Percentiles rank a stretch among this genome's conserved stretches.
Conservation (phyloP, 371 early-diverging fungal species). For the Lichtheimia corymbifera region DNA sequence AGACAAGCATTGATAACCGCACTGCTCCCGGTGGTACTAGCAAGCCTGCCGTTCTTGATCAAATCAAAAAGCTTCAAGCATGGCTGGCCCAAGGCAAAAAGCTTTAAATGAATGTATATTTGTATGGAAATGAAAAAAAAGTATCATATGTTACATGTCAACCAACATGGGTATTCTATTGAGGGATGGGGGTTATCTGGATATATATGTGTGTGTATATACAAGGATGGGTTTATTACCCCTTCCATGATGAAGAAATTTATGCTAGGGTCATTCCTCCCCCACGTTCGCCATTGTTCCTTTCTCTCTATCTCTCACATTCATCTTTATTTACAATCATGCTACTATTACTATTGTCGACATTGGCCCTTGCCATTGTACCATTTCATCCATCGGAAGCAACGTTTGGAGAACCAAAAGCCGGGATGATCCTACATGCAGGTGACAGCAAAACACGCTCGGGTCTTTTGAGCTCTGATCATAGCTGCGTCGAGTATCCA, state of each 20-base stretch:
- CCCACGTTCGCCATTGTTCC: not conserved
- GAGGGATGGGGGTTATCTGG: too few relatives aligned
- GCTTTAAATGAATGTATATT: conserved; percentile 6
- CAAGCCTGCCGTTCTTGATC: conserved; percentile 72
- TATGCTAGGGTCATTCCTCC: not conserved
- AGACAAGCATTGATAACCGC: conserved; percentile 85
- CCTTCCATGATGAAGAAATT: not conserved
- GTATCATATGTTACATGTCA: not conserved
- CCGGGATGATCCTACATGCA: conserved; percentile 26
- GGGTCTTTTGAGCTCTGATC: conserved; percentile 32
- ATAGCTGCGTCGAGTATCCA: conserved; percentile 35
- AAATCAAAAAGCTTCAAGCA: conserved; percentile 71
- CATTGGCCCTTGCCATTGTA: conserved; percentile 4
- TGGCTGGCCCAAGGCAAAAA: conserved; percentile 52
- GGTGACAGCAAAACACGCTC: conserved; percentile 26
- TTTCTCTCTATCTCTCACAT: not conserved
- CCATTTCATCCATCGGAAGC: conserved; percentile 11
- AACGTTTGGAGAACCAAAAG: conserved; percentile 4
- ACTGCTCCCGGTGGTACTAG: conserved; percentile 90
- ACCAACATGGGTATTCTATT: not conserved
- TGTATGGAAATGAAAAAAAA: conserved; percentile 1
- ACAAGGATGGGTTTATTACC: conserved; percentile 4
- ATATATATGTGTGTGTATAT: too few relatives aligned
- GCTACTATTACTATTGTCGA: conserved; percentile 1
- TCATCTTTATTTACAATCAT: not conserved